These are phyloP conservation scores for Bacterosira constricta DNA, from an alignment of 108 stramenopile genomes.

Conservation along the genomic window DNA sequence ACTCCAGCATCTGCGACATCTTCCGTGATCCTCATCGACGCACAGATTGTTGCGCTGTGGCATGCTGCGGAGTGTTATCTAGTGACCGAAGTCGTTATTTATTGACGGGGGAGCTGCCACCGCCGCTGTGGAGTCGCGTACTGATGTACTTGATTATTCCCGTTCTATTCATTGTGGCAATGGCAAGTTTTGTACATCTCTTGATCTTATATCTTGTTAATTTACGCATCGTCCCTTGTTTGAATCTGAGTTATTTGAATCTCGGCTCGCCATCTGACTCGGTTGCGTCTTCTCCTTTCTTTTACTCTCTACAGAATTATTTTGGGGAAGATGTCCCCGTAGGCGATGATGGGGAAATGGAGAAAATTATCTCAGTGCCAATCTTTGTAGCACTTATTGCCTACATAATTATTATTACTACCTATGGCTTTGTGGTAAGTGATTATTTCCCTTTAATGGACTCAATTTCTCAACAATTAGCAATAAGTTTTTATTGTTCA, in stretches of 20 bases:
- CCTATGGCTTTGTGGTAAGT: background rate
- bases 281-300: too few species aligned
- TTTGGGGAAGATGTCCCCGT: constrained; percentile 41
- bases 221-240: too few species aligned
- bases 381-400: constrained; percentile 14
- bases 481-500: too few species aligned
- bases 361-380: constrained; percentile 27
- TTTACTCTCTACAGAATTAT: too few species aligned
- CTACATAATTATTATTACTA: constrained; percentile 15
- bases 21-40: constrained; percentile 38
- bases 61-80: constrained; percentile 46
- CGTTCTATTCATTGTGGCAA: constrained; percentile 29
- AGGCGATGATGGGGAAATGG: background rate
- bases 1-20: constrained; percentile 39
- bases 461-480: too few species aligned
- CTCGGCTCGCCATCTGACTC: too few species aligned
- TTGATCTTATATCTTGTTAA: too few species aligned
- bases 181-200: too few species aligned
- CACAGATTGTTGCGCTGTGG: constrained; percentile 51
- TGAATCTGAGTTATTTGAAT: too few species aligned
- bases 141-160: constrained; percentile 37
- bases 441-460: background rate
- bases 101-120: constrained; percentile 42
- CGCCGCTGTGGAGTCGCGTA: constrained; percentile 44
- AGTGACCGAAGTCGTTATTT: constrained; percentile 41